Evolutionary conservation across 352 stramenopile genomes (phyloP).

Genomic region (Saprolegnia parasitica): DNA sequence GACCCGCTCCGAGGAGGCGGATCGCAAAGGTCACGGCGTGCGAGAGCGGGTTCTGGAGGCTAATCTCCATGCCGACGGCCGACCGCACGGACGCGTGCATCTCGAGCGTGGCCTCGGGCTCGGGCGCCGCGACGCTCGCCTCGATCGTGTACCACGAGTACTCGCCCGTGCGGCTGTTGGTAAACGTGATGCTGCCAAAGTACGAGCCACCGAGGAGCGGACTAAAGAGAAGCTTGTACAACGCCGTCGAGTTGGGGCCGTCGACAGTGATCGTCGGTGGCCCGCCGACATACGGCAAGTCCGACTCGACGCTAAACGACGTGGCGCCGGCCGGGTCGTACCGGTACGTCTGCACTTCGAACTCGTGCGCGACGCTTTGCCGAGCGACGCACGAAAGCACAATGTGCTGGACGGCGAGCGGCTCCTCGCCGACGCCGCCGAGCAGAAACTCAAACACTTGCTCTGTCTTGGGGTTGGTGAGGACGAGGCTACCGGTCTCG

Average conservation of each 20-base stretch:
- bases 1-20: conserved; percentile 71
- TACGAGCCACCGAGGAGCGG: conserved; percentile 88
- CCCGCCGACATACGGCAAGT: conserved; percentile 86
- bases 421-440: conserved; percentile 79
- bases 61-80: conserved; percentile 86
- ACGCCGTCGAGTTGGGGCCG: conserved; percentile 31
- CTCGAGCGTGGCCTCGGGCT: conserved; percentile 75
- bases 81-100: conserved; percentile 78
- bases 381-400: conserved; percentile 80
- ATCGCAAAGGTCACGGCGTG: conserved; percentile 82
- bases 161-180: conserved; percentile 62
- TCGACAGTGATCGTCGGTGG: conserved; percentile 47
- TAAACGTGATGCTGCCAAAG: conserved; percentile 92
- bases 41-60: conserved; percentile 85
- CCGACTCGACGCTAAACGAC: conserved; percentile 85
- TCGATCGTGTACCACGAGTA: conserved; percentile 94
- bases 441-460: conserved; percentile 89
- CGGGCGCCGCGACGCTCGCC: conserved; percentile 65
- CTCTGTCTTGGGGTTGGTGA: conserved; percentile 76
- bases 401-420: conserved; percentile 86
- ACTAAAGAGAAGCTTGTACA: conserved; percentile 84
- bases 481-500: conserved; percentile 63
- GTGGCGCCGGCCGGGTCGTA: conserved; percentile 40
- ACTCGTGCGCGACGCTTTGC: conserved; percentile 72
- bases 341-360: conserved; percentile 64